phyloP scores from a whole-genome alignment of 768 basidiomycete species.

The Lentinula sp. region DNA sequence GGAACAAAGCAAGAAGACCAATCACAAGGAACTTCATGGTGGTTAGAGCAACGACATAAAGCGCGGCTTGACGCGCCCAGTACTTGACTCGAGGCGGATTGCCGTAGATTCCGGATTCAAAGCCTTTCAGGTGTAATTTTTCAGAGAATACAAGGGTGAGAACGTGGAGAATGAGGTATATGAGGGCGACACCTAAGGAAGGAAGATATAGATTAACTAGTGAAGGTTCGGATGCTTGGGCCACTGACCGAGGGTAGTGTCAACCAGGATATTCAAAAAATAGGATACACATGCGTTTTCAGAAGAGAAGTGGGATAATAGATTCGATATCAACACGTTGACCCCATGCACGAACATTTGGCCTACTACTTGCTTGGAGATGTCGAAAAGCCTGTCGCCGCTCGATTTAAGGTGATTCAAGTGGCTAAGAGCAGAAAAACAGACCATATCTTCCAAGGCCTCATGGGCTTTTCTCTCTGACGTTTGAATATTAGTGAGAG shows the following conservation, averaged over 20 bases:
- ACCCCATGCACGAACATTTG: conserved; percentile 75
- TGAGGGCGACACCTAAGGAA: conserved; percentile 67
- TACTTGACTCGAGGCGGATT: conserved; percentile 66
- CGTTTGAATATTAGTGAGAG: conserved; percentile 83
- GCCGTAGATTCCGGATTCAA: conserved; percentile 87
- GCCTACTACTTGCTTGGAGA: conserved; percentile 87
- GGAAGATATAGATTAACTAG: neutral
- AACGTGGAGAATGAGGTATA: conserved; percentile 67
- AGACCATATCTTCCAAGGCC: conserved; percentile 92
- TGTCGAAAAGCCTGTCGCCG: conserved; percentile 73
- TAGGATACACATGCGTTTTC: conserved; percentile 90
- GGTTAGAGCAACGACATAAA: conserved; percentile 77
- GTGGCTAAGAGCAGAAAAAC: conserved; percentile 15
- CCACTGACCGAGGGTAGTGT: conserved; percentile 79
- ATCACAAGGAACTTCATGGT: conserved; percentile 93
- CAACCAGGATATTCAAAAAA: conserved; percentile 88
- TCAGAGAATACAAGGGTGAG: conserved; percentile 62
- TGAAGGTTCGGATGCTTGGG: neutral
- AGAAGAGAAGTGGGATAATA: conserved; percentile 62
- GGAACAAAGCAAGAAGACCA: conserved; percentile 62
- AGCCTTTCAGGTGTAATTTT: conserved; percentile 62
- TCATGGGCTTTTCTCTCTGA: conserved; percentile 76
- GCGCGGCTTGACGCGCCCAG: conserved; percentile 73
- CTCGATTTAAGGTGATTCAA: conserved; percentile 10
- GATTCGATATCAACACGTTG: conserved; percentile 74